A percentile compares a stretch with the other conserved stretches of the same genome.
Conservation (phyloP, 2,329 filamentous ascomycete genomes). For the Aureobasidium sp. region DNA sequence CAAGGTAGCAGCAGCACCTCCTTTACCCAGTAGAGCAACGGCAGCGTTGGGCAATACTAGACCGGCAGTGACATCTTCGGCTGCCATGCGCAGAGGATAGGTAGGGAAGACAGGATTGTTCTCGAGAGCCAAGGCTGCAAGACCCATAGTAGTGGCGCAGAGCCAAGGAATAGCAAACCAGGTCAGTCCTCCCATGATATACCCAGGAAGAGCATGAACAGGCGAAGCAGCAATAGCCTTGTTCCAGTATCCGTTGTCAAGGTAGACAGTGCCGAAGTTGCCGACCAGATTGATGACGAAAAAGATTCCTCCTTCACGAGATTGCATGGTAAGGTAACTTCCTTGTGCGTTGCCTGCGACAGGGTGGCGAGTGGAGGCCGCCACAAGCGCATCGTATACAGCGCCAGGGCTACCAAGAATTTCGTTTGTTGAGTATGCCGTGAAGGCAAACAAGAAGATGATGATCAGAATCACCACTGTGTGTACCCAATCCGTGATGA, state of each 20-base stretch:
- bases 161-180: slow-evolving; percentile 96
- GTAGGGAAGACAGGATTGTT: slow-evolving; percentile 64
- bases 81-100: slow-evolving; percentile 63
- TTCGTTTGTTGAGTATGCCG: slow-evolving; percentile 67
- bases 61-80: slow-evolving; percentile 71
- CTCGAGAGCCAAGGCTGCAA: slow-evolving; percentile 74
- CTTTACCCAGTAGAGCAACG: slow-evolving; percentile 72
- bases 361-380: slow-evolving; percentile 62
- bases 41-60: slow-evolving; percentile 80
- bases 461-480: slow-evolving; percentile 80
- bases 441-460: slow-evolving; percentile 78
- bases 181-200: slow-evolving; percentile 75
- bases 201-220: slow-evolving; percentile 78
- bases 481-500: slow-evolving; percentile 80
- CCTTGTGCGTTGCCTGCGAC: slow-evolving; percentile 73
- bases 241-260: slow-evolving; percentile 64
- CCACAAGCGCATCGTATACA: slow-evolving; percentile 70
- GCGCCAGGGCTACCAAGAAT: slow-evolving; percentile 66
- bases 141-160: slow-evolving; percentile 79
- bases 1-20: slow-evolving; percentile 70
- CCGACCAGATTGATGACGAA: slow-evolving; percentile 77
- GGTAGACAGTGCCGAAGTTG: slow-evolving; percentile 61
- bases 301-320: slow-evolving; percentile 74
- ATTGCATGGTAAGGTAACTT: slow-evolving; percentile 81
- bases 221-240: slow-evolving; percentile 86